phyloP scores from a whole-genome alignment of 768 basidiomycete species.

The Suillus subaureus region DNA sequence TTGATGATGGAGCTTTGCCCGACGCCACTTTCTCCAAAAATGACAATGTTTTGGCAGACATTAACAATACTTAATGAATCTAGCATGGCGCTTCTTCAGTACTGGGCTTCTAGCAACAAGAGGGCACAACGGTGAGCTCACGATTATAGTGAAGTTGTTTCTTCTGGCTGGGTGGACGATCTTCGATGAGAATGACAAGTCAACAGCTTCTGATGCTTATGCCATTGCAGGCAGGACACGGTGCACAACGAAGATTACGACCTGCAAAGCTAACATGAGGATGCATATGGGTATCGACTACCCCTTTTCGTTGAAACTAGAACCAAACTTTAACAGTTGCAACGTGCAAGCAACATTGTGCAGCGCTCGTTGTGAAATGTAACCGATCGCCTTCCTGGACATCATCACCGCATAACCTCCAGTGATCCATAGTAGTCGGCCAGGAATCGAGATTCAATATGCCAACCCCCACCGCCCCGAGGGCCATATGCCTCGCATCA shows the following conservation, averaged over 20 bases:
- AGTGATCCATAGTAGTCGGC: not conserved
- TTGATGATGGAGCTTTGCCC: conserved; percentile 9
- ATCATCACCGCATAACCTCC: not conserved
- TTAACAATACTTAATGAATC: not conserved
- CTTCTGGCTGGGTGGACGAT: not conserved
- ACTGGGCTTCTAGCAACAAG: not conserved
- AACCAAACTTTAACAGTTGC: not conserved
- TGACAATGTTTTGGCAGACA: conserved; percentile 17
- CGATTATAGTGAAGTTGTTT: not conserved
- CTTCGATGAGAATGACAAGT: not conserved
- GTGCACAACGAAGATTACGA: not conserved
- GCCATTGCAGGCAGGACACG: not conserved
- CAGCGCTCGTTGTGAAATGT: not conserved
- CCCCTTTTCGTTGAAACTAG: not conserved
- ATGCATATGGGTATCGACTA: not conserved
- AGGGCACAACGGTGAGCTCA: not conserved
- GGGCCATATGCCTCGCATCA: not conserved
- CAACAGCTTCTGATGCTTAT: not conserved
- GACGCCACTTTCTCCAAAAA: conserved; percentile 8
- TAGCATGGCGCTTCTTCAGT: not conserved
- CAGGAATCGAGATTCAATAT: not conserved
- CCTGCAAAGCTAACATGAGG: not conserved
- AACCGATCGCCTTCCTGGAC: not conserved
- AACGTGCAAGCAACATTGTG: not conserved
- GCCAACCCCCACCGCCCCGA: not conserved